Evolutionary conservation across 768 basidiomycete species (phyloP).

Genomic region (Termitomyces sp.): DNA sequence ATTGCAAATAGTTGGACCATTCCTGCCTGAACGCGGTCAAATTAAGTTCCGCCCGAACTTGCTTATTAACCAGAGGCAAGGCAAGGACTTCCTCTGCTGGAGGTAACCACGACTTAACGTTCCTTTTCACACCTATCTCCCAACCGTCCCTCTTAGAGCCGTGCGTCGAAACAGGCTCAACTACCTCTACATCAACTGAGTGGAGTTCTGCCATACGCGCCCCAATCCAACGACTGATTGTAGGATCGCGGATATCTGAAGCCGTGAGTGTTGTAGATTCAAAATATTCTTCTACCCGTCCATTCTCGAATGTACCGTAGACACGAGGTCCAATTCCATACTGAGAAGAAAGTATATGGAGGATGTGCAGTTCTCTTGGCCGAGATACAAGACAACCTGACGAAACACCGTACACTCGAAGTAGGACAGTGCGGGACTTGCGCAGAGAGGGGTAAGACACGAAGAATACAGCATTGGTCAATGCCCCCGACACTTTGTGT

Average conservation of each 20-base stretch:
- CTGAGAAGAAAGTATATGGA: constrained; percentile 83
- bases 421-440: constrained; percentile 61
- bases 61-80: constrained; percentile 44
- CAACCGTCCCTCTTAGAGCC: constrained; percentile 39
- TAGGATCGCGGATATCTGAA: constrained; percentile 70
- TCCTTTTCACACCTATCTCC: constrained; percentile 58
- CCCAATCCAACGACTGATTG: constrained; percentile 83
- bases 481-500: constrained; percentile 80
- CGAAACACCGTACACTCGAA: constrained; percentile 90
- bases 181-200: constrained; percentile 73
- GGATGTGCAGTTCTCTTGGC: constrained; percentile 75
- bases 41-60: constrained; percentile 50
- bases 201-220: constrained; percentile 95
- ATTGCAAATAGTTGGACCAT: constrained; percentile 66
- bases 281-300: constrained; percentile 94
- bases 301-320: constrained; percentile 94
- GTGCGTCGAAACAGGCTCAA: constrained; percentile 42
- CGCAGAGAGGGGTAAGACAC: constrained; percentile 63
- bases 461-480: constrained; percentile 97
- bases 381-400: constrained; percentile 87
- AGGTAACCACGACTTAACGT: constrained; percentile 66
- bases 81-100: constrained; percentile 71
- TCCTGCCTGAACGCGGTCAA: constrained; percentile 56
- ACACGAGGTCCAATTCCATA: constrained; percentile 89
- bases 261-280: constrained; percentile 78